These are phyloP conservation scores for Pseudozyma tsukubaensis DNA, from an alignment of 1,284 basidiomycete genomes.

Conservation along the genomic window DNA sequence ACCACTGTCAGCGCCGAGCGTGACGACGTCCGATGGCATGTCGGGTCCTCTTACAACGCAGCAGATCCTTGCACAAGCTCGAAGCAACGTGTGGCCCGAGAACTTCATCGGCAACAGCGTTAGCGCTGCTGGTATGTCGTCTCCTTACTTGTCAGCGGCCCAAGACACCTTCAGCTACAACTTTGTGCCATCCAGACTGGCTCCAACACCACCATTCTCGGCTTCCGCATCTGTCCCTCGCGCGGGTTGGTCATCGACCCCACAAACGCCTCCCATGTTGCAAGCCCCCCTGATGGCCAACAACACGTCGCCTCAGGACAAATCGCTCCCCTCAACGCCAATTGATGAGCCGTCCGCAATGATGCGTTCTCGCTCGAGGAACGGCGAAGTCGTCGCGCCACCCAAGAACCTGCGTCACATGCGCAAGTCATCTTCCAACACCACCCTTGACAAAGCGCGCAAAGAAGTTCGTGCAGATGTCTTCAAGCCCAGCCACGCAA, in stretches of 20 bases:
- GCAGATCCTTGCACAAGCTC: slow-evolving; percentile 44
- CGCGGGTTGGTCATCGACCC: slow-evolving; percentile 18
- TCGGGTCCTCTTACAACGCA: slow-evolving; percentile 38
- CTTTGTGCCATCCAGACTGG: slow-evolving; percentile 31
- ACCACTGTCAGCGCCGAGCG: slow-evolving; percentile 5
- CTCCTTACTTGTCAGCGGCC: slow-evolving; percentile 18
- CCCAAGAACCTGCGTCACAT: slow-evolving; percentile 44
- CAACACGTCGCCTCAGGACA: slow-evolving; percentile 8
- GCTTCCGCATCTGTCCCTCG: slow-evolving; percentile 6
- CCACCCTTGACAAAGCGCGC: slow-evolving; percentile 21
- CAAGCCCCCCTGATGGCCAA: slow-evolving; percentile 12
- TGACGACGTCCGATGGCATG: slow-evolving; percentile 1
- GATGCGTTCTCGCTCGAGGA: slow-evolving; percentile 23
- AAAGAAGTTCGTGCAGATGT: slow-evolving; percentile 17
- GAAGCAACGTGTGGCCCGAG: slow-evolving; percentile 46
- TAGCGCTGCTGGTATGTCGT: slow-evolving; percentile 37
- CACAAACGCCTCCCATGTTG: slow-evolving; percentile 19
- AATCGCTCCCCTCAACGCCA: slow-evolving; percentile 23
- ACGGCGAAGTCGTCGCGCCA: slow-evolving; percentile 17
- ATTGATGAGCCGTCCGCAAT: neutral
- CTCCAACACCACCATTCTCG: slow-evolving; percentile 26
- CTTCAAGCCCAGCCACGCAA: slow-evolving; percentile 6
- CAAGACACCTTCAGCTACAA: slow-evolving; percentile 30
- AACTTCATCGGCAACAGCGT: slow-evolving; percentile 38
- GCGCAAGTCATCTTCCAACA: slow-evolving; percentile 28